Base-by-base conservation (phyloP, 495 filamentous ascomycete species). In the Amphirosellinia nigrospora region DNA sequence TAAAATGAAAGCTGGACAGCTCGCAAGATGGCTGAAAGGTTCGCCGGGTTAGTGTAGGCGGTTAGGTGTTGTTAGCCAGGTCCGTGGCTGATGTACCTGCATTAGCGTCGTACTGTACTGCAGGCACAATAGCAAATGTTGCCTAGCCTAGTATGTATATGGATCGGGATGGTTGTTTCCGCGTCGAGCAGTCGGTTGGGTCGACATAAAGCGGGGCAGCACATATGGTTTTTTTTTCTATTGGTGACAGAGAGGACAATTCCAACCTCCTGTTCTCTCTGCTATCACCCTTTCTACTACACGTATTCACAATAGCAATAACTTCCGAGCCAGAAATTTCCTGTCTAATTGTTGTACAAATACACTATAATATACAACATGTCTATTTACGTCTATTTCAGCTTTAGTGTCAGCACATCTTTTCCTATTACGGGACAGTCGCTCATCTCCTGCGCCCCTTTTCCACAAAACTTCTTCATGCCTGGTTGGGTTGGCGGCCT, bases 391-490 rank as follows among this genome's bases (percentile, higher is more conserved):
- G 43, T 46, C 53, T 7, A 34, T 19, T 34, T 36, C 53, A 34
- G n/a, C 53, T 34, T 56, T 56, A 11, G 28, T 13, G 26, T 21
- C n/a, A 2, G 26, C 28, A 16, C 28, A 48, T 64, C 43, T 36
- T 50, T 46, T 64, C 45, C 52, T 39, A 46, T 59, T 58, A 61
- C 21, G n/a, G 66, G 11, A 61, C 53, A 34, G 19, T 39, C 52
- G 41, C 58, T 69, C 56, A 61, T 69, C 56, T 69, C 66, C 28
- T 46, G 32, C 36, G 50, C 56, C 66, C 66, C 56, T 62, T 68
- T 62, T 62, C 66, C 30, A 50, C 46, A 32, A 53, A 65, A 61
- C 34, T 23, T 39, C 46, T 53, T 34, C 43, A 19, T 15, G 63
- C 63, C 19, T 16, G 30, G 30, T 8, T 39, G n/a, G n/a, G n/a